Base-by-base conservation (phyloP, 768 basidiomycete species). In the Lactifluus hygrophoroides region DNA sequence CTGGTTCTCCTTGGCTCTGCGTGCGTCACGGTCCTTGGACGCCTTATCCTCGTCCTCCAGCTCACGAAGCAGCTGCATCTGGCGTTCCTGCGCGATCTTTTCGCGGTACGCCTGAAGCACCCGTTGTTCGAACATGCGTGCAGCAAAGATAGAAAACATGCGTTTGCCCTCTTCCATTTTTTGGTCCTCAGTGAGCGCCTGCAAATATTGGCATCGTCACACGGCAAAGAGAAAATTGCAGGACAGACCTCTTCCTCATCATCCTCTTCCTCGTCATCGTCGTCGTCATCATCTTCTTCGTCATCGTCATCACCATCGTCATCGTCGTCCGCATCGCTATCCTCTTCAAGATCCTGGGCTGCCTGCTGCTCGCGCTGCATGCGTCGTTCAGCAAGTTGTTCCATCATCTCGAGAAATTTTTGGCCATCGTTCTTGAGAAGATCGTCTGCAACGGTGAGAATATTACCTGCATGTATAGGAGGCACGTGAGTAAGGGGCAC, bases 331-430 rank as follows among this genome's bases (percentile, higher is more conserved):
- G 76, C 78, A 45, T 78, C 78, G 37, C 72, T 71, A 51, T 79
- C 79, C 27, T 76, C 76, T 47, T 73, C 75, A 28, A 75, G 73
- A 61, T 74, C 77, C 28, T 65, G 71, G 52, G 74, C 75, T 0
- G 78, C 77, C 68, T 80, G 77, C 65, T 94, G 88, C 68, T 97
- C 94, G 4, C 94, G 81, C 65, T 90, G 86, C 81, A 95, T 91
- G 45, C 95, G 82, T 50, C 92, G 82, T 68, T 96, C 93, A 0
- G 95, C 94, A 19, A 99, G 81, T 72, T 95, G 93, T 71, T 98
- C 96, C 96, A 99, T 99, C 96, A 99, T 99, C 77, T 99, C 96
- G 66, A 99, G 75, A 76, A 99, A 99, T 76, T 96, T 97, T 68
- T 94, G 91, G 2, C 95, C 95, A 67, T 99, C 94, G 67, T 98